Evolutionary conservation across 1,139 yeast species (phyloP).

Genomic region (Geotrichum fermentans): DNA sequence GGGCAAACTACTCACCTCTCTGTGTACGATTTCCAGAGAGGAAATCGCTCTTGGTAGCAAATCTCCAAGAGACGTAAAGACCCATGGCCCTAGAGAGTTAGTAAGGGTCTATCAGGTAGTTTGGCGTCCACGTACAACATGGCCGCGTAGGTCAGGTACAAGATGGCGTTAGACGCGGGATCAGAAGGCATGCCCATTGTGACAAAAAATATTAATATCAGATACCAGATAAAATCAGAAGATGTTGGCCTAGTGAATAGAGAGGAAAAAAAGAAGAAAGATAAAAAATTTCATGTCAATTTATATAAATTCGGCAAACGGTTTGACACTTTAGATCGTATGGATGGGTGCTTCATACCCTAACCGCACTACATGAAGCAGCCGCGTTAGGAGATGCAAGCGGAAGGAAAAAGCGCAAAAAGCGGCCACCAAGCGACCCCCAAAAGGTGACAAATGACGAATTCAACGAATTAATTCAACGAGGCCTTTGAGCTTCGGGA

Average conservation of each 20-base stretch:
- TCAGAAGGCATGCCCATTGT: conserved; percentile 35
- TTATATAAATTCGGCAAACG: too few species aligned
- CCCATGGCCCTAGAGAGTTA: conserved; percentile 30
- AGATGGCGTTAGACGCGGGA: conserved; percentile 68
- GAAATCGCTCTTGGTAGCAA: conserved; percentile 45
- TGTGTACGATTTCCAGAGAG: conserved; percentile 77
- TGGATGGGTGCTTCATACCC: too few species aligned
- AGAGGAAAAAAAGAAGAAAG: neutral
- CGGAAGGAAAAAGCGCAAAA: too few species aligned
- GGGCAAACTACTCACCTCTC: conserved; percentile 47
- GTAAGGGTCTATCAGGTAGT: neutral
- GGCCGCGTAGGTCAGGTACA: conserved; percentile 66
- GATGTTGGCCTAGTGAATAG: too few species aligned
- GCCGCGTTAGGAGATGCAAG: too few species aligned
- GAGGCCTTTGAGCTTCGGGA: too few species aligned
- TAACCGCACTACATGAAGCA: too few species aligned
- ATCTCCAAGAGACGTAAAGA: conserved; percentile 34
- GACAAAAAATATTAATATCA: neutral
- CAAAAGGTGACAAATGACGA: too few species aligned
- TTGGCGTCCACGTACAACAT: conserved; percentile 40
- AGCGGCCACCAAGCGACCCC: too few species aligned
- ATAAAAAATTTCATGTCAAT: neutral
- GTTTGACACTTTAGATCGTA: too few species aligned
- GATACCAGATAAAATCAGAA: neutral
- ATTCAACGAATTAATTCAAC: too few species aligned